Evolutionary conservation across 208 protist species (phyloP), one percentile per base, ranked within the genome.

Genomic region (Borovskyia barvae): DNA sequence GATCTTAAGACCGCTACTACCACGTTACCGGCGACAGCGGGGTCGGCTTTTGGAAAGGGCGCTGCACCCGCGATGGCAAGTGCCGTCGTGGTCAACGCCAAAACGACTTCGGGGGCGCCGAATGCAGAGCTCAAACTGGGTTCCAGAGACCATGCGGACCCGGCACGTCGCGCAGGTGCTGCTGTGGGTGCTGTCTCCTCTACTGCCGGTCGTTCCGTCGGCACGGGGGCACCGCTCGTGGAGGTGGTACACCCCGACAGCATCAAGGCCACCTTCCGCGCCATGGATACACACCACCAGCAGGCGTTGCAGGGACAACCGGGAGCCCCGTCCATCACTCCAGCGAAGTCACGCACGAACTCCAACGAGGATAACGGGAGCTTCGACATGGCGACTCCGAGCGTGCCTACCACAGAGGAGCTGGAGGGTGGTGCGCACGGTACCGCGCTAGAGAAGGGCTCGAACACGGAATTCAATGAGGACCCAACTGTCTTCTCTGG

Each of bases 241-340:
- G 59, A 40, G 14, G 37, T 46, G 39, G 28, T 53, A 14, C 40
- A 39, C 19, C 41, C 49, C 2, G 36, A 56, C 25, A 30, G 39
- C 58, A 65, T 49, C 28, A 17, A 15, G 22, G 48, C 58, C 11
- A 36, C 58, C 11, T 56, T 64, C 30, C 26, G 47, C 33, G 58
- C 58, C 36, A 55, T 55, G 37, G 32, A 37, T 19, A 37, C 5
- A 35, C 37, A 43, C 3, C 32, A 64, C 7, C 58, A 55, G 33
- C 24, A 28, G 46, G 47, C 47, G 4, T 41, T 55, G 25, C 58
- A 64, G 14, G 47, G 47, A 0, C 22, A 55, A 28, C 33, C 45
- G 3, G 43, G 28, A 0, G 30, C 58, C 5, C 37, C 58, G 14
- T 26, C 24, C 14, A 37, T 64, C 24, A 39, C 33, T n/a, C 46